Base-by-base conservation (phyloP, 345 rosid genomes). In the Euphorbia lathyris region DNA sequence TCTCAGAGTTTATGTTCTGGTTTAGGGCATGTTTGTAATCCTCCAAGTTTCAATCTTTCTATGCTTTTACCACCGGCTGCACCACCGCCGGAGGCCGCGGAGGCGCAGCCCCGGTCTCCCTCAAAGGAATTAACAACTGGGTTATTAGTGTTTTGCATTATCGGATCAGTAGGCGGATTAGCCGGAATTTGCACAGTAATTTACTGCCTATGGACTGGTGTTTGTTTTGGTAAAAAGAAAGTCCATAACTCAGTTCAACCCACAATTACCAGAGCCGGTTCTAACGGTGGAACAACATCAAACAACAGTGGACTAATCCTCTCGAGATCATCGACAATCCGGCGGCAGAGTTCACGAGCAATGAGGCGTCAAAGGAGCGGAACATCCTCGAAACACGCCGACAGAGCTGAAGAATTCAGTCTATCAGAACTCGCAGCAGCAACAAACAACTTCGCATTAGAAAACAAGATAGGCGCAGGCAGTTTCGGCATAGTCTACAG, bases 321-420 rank as follows among this genome's bases (percentile, higher is more conserved):
- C 17, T 93, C 91, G 2, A 79, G 92, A 48, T 91, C 97, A 1
- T 73, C 84, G 9, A 85, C 97, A 0, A 79, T 92, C 25, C 72
- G 93, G 77, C 90, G 97, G 5, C 99, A 90, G 84, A 73, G 85
- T 65, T 95, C 99, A 27, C 77, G 90, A 56, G 73, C 70, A 26
- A 88, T 92, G 90, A 84, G 85, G 77, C 89, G 99, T 23, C 99
- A 92, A 67, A 84, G 97, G 82, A 95, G 99, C 51, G 97, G 99
- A 19, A 88, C 97, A 0, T 87, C 96, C n/a, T 90, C 96, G 19
- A 90, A 95, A 78, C 92, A 87, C 47, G 64, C 88, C 0, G 99
- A 92, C 11, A 85, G 80, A 73, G 93, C 97, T 0, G 99, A 92
- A 77, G 97, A 90, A 26, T 95, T 92, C 45, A 56, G 75, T 11